Percentiles rank a stretch among this genome's conserved stretches.
Evolutionary conservation across 139 green algal species (phyloP).

Genomic region (Trebouxia sp.): DNA sequence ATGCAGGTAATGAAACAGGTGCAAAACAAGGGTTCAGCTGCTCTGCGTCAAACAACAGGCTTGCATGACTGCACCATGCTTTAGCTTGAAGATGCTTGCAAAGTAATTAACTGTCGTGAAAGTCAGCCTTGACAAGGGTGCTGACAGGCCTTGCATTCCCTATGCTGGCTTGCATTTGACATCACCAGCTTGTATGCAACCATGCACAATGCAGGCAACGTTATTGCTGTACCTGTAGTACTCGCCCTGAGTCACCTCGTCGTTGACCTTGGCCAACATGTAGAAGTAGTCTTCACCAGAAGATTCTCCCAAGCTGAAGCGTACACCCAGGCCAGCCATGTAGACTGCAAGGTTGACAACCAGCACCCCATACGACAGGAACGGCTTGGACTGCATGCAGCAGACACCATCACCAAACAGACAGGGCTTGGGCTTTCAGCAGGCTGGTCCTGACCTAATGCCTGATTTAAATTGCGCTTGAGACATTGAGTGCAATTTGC

Average conservation of each 20-base stretch:
- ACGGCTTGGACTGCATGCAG: conserved; percentile 28
- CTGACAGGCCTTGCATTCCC: neutral
- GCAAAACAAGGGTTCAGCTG: no score
- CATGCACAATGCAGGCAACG: neutral
- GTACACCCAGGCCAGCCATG: neutral
- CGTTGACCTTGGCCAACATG: conserved; percentile 25
- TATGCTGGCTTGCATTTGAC: neutral
- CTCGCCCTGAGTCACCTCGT: conserved; percentile 17
- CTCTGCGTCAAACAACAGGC: no score
- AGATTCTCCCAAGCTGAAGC: neutral
- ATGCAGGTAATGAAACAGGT: no score
- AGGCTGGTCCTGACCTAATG: no score
- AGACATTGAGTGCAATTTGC: no score
- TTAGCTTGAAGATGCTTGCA: no score
- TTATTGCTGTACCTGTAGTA: conserved; percentile 33
- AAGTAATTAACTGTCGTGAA: no score
- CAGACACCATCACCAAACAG: neutral
- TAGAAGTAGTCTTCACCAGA: conserved; percentile 28
- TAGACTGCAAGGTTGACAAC: conserved; percentile 30
- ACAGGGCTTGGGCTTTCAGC: no score
- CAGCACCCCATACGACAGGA: conserved; percentile 31
- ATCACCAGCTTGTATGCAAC: neutral
- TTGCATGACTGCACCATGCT: no score
- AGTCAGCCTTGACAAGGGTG: no score
- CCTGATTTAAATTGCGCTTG: no score